Base-by-base conservation (phyloP, 208 protist species). In the Leishmania martiniquensis region DNA sequence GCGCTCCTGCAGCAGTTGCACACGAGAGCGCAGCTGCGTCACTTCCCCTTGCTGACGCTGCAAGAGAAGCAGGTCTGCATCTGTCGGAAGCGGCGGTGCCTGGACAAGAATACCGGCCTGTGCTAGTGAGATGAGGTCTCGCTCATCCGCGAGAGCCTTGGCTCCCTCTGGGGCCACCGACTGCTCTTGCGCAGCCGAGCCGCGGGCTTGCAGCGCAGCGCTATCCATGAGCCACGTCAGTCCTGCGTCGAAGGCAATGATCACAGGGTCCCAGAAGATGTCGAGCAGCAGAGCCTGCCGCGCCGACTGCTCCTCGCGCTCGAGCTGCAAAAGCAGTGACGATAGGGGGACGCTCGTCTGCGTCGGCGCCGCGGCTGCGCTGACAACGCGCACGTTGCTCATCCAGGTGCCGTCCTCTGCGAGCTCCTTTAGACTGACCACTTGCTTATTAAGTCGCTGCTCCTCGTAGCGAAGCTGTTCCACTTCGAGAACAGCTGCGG, bases 191-290 rank as follows among this genome's bases (percentile, higher is more conserved):
- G 69, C 49, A 29, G 45, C n/a, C 5, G n/a, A 39, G 59, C 62
- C 65, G 45, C 49, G 77, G 51, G 77, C 32, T 47, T 78, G 71
- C 42, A 87, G 74, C 22, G 82, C 68, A 12, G 87, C 79, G 54
- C 75, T 81, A 62, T 95, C 91, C 15, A 78, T 81, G 32, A 96
- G 59, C 92, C 94, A 97, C 65, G 91, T 92, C 39, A 96, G 76
- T 42, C 94, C 94, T 13, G 94, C 94, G 81, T 97, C 94, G 65
- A 96, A 93, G 75, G 94, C 94, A 47, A 95, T 92, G 70, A 85
- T 85, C 68, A 97, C 90, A 7, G 94, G 94, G 10, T 93, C 89
- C 90, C 89, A 95, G 78, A 95, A 90, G 67, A 95, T 75, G n/a
- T 92, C 83, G 47, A 82, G 79, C 69, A 94, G 77, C 39, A 97